These are phyloP conservation scores for Filobasidium floriforme DNA, from an alignment of 768 basidiomycete genomes.

Conservation along the genomic window DNA sequence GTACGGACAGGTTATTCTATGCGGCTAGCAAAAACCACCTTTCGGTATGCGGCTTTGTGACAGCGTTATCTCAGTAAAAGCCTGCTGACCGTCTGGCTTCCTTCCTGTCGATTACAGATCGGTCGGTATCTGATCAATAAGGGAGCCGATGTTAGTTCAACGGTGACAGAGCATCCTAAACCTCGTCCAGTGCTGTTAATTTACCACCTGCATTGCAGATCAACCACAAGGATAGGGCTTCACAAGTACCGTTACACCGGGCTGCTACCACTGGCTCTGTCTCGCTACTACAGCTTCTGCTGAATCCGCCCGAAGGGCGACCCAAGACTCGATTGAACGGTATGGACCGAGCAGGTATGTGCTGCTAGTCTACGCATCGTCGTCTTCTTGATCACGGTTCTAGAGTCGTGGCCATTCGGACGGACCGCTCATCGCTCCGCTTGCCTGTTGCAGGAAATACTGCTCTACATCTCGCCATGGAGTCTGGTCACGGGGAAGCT, in stretches of 20 bases:
- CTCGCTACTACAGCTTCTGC: slow-evolving; percentile 76
- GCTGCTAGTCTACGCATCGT: not conserved
- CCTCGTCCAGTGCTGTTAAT: not conserved
- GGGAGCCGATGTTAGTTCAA: slow-evolving; percentile 75
- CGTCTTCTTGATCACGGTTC: no score
- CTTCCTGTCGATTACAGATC: slow-evolving; percentile 54
- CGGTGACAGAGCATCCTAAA: not conserved
- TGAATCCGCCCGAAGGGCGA: slow-evolving; percentile 69
- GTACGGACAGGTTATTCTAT: slow-evolving; percentile 40
- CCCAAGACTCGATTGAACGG: slow-evolving; percentile 73
- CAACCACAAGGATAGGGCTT: slow-evolving; percentile 87
- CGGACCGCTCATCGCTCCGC: not conserved
- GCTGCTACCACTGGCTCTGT: slow-evolving; percentile 91
- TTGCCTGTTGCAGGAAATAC: slow-evolving; percentile 64
- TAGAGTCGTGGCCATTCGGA: not conserved
- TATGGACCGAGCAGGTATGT: slow-evolving; percentile 44
- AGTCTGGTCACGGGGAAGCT: slow-evolving; percentile 84
- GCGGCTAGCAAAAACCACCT: slow-evolving; percentile 45
- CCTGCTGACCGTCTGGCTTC: no score
- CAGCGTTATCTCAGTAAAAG: no score
- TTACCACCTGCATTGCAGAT: slow-evolving; percentile 52
- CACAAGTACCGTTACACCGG: slow-evolving; percentile 89
- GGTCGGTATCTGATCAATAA: slow-evolving; percentile 73
- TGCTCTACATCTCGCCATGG: slow-evolving; percentile 93
- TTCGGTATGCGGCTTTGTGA: slow-evolving; percentile 28